Conservation (phyloP, 768 basidiomycete genomes). For the Hericium coralloides region DNA sequence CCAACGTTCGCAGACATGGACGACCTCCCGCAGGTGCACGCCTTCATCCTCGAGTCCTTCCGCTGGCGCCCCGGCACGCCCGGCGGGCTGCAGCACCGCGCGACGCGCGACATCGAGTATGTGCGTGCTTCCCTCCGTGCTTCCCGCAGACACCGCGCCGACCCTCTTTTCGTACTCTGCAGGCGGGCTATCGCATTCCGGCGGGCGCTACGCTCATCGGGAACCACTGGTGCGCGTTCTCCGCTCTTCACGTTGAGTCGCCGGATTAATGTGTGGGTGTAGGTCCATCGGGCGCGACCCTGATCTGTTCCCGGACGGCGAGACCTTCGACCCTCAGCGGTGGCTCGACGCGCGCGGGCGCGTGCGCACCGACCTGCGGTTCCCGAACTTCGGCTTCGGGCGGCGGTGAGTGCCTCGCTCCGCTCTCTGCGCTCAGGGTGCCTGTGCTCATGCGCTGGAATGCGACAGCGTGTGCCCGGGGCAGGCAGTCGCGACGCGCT, state of each 20-base stretch:
- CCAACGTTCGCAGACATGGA: slow-evolving; percentile 33
- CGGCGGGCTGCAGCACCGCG: slow-evolving; percentile 36
- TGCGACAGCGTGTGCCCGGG: background rate
- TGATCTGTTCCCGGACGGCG: slow-evolving; percentile 23
- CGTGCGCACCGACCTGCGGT: slow-evolving; percentile 20
- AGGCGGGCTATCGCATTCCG: slow-evolving; percentile 32
- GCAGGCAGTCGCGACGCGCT: slow-evolving; percentile 6
- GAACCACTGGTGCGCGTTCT: slow-evolving; percentile 25
- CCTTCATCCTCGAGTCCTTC: slow-evolving; percentile 32
- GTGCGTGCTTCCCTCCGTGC: slow-evolving; percentile 20
- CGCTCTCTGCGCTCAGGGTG: background rate
- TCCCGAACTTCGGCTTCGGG: slow-evolving; percentile 28
- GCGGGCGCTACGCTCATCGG: slow-evolving; percentile 29
- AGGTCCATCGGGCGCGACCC: slow-evolving; percentile 27
- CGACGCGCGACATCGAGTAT: slow-evolving; percentile 57
- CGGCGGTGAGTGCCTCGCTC: slow-evolving; percentile 20
- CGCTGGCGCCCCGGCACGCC: slow-evolving; percentile 34
- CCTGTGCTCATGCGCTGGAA: background rate
- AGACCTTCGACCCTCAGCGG: slow-evolving; percentile 23
- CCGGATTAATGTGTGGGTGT: background rate
- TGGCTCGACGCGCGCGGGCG: slow-evolving; percentile 24
- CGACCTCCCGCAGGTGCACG: slow-evolving; percentile 28
- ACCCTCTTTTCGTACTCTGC: background rate
- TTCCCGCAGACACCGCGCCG: background rate
- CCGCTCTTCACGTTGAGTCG: background rate